Base-by-base conservation (phyloP, 2,329 filamentous ascomycete genomes). In the Fusarium musae region DNA sequence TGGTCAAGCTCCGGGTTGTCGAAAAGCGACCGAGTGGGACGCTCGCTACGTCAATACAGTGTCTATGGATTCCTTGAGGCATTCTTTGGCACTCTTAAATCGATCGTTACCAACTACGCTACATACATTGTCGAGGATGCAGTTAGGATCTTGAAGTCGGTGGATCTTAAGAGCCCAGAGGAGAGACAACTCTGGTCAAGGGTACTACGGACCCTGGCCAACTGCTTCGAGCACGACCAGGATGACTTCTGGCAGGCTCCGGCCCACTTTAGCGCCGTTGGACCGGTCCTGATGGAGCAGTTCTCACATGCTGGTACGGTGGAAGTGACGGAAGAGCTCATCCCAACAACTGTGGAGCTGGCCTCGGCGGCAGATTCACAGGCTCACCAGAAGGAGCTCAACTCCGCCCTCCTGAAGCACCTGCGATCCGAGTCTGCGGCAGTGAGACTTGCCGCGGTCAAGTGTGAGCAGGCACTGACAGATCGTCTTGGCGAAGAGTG, bases 231-330 rank as follows among this genome's bases (percentile, higher is more conserved):
- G 82, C 91, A 97, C 80, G 96, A 98, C 79, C 93, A 97, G 83
- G 95, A 97, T 80, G 93, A 95, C 82, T 98, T 97, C 85, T 98
- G 95, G 95, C 95, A 97, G 86, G 91, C 93, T 1, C 96, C 96
- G 1, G 89, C 93, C 2, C 95, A 98, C 83, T 97, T 98, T 79
- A 87, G 87, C 64, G 89, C 89, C 34, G 90, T 98, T 43, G 89
- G 91, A 19, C 85, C 87, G 1, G 90, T 92, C 6, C 86, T 98
- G 36, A 87, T 94, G 70, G 84, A 87, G 30, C 94, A 97, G 68
- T 89, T 92, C 72, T 76, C 84, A 44, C 83, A 86, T 73, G 89
- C 85, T 50, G 80, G 81, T 10, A 80, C 79, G 10, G 77, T 85
- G 21, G 83, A 85, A 54, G 77, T 88, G 37, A 78, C 79, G 12